phyloP scores from a whole-genome alignment of 73 alveolate genomes.

The Tetrahymena elliotti region DNA sequence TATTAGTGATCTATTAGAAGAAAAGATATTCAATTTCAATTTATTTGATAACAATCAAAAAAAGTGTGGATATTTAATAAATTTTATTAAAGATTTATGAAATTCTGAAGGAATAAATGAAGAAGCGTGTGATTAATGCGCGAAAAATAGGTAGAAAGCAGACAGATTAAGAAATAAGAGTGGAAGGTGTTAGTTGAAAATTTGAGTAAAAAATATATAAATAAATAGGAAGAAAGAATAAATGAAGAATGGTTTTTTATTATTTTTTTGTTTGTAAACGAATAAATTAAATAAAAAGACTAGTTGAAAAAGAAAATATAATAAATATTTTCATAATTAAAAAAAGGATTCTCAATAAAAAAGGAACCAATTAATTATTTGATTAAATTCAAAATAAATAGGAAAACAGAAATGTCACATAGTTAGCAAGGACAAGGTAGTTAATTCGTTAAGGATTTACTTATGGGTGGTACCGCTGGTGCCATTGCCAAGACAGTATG shows the following conservation, averaged over 20 bases:
- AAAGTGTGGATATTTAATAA: background rate
- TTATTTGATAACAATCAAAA: too few relatives aligned
- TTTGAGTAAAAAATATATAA: background rate
- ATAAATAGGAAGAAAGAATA: background rate
- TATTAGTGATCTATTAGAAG: background rate
- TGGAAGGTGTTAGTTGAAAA: background rate
- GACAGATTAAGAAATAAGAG: background rate
- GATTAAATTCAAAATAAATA: background rate
- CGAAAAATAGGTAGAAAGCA: background rate
- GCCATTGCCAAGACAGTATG: conserved; percentile 61
- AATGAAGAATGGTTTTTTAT: background rate
- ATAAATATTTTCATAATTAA: background rate
- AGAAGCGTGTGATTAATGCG: background rate
- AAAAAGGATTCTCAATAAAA: background rate
- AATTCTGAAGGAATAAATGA: background rate
- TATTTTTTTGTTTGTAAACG: background rate
- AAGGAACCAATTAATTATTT: background rate
- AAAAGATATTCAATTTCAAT: background rate
- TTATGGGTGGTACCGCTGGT: conserved; percentile 60
- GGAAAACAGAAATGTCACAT: conserved; percentile 9
- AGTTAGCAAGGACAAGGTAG: background rate
- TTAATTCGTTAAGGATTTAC: conserved; percentile 40
- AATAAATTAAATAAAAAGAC: background rate
- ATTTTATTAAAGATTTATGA: background rate
- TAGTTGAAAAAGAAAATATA: background rate